Evolutionary conservation across 805 yeast species (phyloP).

Genomic region (Lipomyces chichibuensis): DNA sequence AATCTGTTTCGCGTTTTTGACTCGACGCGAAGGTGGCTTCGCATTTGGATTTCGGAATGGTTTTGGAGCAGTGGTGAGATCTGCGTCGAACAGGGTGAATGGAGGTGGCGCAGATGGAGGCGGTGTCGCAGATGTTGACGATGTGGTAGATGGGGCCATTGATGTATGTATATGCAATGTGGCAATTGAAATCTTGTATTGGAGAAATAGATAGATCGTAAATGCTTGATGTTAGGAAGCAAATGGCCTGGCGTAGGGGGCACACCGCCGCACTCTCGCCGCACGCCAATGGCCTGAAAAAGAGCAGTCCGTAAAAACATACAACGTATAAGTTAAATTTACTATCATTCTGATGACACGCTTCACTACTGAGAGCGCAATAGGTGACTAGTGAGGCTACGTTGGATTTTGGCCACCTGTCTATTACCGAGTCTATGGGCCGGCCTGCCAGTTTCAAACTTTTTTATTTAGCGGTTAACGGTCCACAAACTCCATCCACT

Average conservation of each 20-base stretch:
- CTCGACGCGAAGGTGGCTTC: slow-evolving; percentile 59
- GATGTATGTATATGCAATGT: not conserved
- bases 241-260: too few relatives aligned
- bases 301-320: too few relatives aligned
- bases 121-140: slow-evolving; percentile 11
- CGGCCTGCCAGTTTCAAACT: not conserved
- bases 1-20: slow-evolving; percentile 74
- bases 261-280: not conserved
- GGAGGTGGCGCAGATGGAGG: slow-evolving; percentile 10
- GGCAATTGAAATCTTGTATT: not conserved
- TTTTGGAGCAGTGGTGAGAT: slow-evolving; percentile 35
- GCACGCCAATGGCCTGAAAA: too few relatives aligned
- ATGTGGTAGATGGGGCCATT: slow-evolving; percentile 4
- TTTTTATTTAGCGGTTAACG: too few relatives aligned
- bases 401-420: too few relatives aligned
- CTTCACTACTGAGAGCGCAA: too few relatives aligned
- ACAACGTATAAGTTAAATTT: too few relatives aligned
- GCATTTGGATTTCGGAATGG: slow-evolving; percentile 59
- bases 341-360: too few relatives aligned
- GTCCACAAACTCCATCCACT: too few relatives aligned
- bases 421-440: too few relatives aligned
- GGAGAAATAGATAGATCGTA: not conserved
- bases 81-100: slow-evolving; percentile 37
- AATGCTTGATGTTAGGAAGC: not conserved
- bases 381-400: too few relatives aligned